Evolutionary conservation across 495 filamentous ascomycete species (phyloP).

Genomic region (Aspergillus homomorphus): DNA sequence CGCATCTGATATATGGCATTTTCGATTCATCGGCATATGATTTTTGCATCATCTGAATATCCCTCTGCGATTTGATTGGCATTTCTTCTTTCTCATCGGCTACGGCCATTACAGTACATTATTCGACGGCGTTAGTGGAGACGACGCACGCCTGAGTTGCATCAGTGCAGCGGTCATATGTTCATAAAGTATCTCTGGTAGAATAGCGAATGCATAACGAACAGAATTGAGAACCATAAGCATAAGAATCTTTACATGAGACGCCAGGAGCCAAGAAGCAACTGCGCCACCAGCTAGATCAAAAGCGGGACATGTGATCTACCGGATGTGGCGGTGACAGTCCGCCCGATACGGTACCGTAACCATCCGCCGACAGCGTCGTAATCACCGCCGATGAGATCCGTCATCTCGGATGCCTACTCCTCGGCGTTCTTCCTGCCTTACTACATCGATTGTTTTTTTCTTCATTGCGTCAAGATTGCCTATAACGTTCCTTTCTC

Average conservation of each 20-base stretch:
- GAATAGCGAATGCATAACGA: conserved; percentile 4
- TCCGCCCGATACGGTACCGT: not conserved
- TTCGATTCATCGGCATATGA: not conserved
- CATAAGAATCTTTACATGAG: not conserved
- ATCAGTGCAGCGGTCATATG: not conserved
- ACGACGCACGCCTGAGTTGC: not conserved
- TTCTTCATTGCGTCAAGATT: no score
- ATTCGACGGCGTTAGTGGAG: conserved; percentile 2
- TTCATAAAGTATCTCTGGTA: not conserved
- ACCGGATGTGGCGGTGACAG: not conserved
- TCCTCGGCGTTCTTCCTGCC: not conserved
- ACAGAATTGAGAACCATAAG: not conserved
- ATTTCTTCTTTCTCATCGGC: not conserved
- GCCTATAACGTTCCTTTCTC: not conserved
- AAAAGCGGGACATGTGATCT: not conserved
- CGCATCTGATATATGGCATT: not conserved
- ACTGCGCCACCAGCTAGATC: not conserved
- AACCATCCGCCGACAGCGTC: not conserved
- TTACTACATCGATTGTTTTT: not conserved
- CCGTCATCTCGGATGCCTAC: not conserved
- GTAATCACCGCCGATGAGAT: not conserved
- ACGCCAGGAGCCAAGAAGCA: not conserved
- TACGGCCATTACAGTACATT: not conserved
- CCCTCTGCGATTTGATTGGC: not conserved
- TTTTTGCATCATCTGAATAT: conserved; percentile 1